phyloP scores from a whole-genome alignment of 768 basidiomycete species.

The Lentinula detonsa region DNA sequence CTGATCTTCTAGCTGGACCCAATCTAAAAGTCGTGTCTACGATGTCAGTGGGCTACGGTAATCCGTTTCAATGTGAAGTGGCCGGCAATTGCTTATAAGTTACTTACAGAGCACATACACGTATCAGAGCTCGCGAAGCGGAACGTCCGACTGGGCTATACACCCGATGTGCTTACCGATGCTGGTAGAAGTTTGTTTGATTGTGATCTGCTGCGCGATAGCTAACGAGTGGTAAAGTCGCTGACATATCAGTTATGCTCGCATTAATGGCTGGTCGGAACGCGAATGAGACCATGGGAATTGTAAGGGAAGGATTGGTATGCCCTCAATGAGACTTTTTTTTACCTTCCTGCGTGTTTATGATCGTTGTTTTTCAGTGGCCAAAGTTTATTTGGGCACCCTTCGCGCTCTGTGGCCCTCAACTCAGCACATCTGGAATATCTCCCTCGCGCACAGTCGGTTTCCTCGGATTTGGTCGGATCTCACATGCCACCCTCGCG shows the following conservation, averaged over 20 bases:
- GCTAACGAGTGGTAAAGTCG: slow-evolving; percentile 45
- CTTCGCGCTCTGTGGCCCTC: slow-evolving; percentile 79
- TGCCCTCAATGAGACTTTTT: background rate
- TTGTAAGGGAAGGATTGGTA: slow-evolving; percentile 71
- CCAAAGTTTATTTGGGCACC: slow-evolving; percentile 73
- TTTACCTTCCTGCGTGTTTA: background rate
- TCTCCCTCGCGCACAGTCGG: slow-evolving; percentile 57
- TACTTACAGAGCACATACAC: slow-evolving; percentile 73
- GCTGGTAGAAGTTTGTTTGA: slow-evolving; percentile 47
- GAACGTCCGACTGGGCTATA: slow-evolving; percentile 77
- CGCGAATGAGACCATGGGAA: slow-evolving; percentile 50
- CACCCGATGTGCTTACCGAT: slow-evolving; percentile 89
- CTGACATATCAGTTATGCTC: slow-evolving; percentile 87
- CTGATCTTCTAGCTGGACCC: slow-evolving; percentile 53
- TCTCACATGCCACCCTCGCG: slow-evolving; percentile 76
- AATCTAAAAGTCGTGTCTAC: slow-evolving; percentile 82
- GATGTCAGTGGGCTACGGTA: slow-evolving; percentile 88
- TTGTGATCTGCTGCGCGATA: background rate
- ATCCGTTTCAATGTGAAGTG: slow-evolving; percentile 9
- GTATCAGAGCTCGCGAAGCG: slow-evolving; percentile 51
- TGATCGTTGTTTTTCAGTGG: slow-evolving; percentile 49
- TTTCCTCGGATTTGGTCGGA: slow-evolving; percentile 94
- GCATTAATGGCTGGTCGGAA: slow-evolving; percentile 91
- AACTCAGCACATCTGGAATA: slow-evolving; percentile 45
- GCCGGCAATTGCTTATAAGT: background rate